Evolutionary conservation across 345 rosid genomes (phyloP), one percentile per base, ranked within the genome.

Genomic region (Physaria fendleri): DNA sequence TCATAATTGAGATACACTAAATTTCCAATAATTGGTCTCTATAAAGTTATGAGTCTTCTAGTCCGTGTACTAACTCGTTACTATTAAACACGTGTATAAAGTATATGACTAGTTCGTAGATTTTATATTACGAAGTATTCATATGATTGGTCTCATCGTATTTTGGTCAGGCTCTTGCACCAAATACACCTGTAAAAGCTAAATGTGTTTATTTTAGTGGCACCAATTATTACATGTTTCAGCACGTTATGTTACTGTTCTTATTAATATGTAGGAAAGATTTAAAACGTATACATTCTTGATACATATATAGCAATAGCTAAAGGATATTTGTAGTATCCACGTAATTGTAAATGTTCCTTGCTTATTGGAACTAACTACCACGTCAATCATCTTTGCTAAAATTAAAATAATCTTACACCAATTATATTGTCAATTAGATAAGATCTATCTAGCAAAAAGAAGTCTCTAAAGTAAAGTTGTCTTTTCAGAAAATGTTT

Each of bases 381-480:
- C 41, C 28, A 34, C 30, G 30, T 20, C 51, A 22, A 29, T 21
- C 24, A 40, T 63, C 51, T 62, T 62, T 62, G 13, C 58, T 38
- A 37, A 60, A 52, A 34, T 12, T 37, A 47, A 13, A 23, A 8
- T 24, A 53, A 64, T 64, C 44, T 32, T 42, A 32, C 57, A 64
- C 47, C 68, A 64, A 53, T 64, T 64, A 64, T 52, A 53, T 64
- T 64, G 53, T 52, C 35, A 32, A 16, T 64, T 35, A 53, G 44
- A 64, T 64, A 42, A 42, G 48, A n/a, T n/a, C 27, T 22, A 52
- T 9, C 53, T 64, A 52, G 35, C 32, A 52, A 60, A 52, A 42
- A 64, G 68, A 13, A 3, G 65, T 33, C 12, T 14, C 54, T 14
- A 45, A 33, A 45, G 34, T 15, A 11, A 41, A 44, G 43, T 30